Evolutionary conservation across 208 protist species (phyloP), one percentile per base, ranked within the genome.

Genomic region (Leishmania arabica): DNA sequence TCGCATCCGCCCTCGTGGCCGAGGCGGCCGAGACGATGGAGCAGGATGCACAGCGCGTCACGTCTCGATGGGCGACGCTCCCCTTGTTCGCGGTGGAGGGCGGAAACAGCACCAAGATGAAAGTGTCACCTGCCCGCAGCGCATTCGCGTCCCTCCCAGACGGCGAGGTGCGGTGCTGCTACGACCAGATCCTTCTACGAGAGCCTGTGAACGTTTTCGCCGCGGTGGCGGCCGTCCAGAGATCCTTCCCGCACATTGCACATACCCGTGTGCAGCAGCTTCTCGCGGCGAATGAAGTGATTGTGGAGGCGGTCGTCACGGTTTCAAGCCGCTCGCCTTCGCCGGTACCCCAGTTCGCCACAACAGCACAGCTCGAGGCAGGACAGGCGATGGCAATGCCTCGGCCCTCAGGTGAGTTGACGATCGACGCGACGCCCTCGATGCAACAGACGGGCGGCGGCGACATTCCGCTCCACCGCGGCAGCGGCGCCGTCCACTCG

Each of bases 161-260:
- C 9, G n/a, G 8, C 40, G 60, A 11, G 34, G 42, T 69, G n/a
- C 56, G 85, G 42, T 73, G 83, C 24, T 42, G 70, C 19, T 94
- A 89, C 70, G 92, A 97, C 49, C 70, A 86, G 34, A 72, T 93
- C 6, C 80, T 97, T 56, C 81, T 97, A 54, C 82, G 93, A 45
- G 92, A 95, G 79, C 89, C 92, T 15, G 84, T 89, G 1, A 84
- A 93, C 80, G 65, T 88, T 47, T 86, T 90, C 27, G 87, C 85
- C 1, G 86, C 83, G 13, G 75, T 81, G 40, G 72, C 34, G 0
- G 34, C 85, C 1, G 92, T 95, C 19, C 89, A 89, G 81, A 64
- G 68, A 17, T 85, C 90, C 34, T 97, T 97, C 83, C 85, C 90
- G 1, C 84, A 90, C 75, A 79, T 97, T 6, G 69, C 89, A 3